Evolutionary conservation across 495 filamentous ascomycete genomes (phyloP).

Genomic region (Chlorociboria aeruginascens): DNA sequence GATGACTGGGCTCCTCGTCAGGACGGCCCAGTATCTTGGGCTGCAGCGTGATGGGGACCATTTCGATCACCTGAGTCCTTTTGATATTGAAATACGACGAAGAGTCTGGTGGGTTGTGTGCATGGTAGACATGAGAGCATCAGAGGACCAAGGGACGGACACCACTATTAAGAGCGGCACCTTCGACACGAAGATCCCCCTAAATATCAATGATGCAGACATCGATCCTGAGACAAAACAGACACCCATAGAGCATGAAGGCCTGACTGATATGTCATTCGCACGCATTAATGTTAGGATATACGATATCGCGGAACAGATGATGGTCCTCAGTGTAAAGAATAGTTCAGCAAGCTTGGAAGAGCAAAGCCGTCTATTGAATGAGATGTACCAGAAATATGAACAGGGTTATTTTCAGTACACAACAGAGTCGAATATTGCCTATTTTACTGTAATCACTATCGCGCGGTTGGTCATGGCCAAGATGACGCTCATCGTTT

Average conservation of each 20-base stretch:
- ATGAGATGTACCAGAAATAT: constrained; percentile 28
- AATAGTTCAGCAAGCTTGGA: constrained; percentile 23
- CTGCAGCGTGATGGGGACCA: constrained; percentile 58
- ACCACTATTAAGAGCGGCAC: constrained; percentile 51
- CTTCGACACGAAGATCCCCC: constrained; percentile 60
- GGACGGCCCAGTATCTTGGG: constrained; percentile 66
- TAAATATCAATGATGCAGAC: constrained; percentile 61
- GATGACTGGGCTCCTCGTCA: constrained; percentile 57
- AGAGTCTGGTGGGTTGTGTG: constrained; percentile 74
- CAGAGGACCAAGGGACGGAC: constrained; percentile 77
- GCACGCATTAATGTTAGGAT: constrained; percentile 29
- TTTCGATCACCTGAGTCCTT: constrained; percentile 56
- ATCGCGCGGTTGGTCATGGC: constrained; percentile 29
- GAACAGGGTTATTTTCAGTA: constrained; percentile 33
- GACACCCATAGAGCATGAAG: constrained; percentile 42
- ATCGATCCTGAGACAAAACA: constrained; percentile 56
- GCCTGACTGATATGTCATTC: constrained; percentile 69
- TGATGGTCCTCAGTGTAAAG: constrained; percentile 24
- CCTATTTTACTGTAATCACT: constrained; percentile 32
- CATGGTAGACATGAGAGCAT: constrained; percentile 60
- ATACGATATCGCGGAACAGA: constrained; percentile 31
- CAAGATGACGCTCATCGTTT: constrained; percentile 36
- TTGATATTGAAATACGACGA: constrained; percentile 73
- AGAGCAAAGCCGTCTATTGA: constrained; percentile 31
- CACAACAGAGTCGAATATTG: constrained; percentile 23